Evolutionary conservation across 78 protist species (phyloP), one percentile per base, ranked within the genome.

Genomic region (Guillardia theta): DNA sequence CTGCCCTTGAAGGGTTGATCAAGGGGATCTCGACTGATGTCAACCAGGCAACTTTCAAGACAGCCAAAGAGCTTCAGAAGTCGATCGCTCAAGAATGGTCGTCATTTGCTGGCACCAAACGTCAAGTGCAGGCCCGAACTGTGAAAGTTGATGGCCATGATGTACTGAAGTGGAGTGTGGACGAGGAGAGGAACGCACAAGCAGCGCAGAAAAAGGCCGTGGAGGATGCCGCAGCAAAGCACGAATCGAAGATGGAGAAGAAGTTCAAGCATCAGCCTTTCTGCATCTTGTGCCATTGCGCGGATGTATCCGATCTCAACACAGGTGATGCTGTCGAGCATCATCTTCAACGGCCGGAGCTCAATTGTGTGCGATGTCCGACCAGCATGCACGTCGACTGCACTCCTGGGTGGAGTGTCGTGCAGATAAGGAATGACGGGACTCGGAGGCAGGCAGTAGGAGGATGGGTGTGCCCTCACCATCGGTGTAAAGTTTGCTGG

Each of bases 371-470:
- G 45, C 90, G 90, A 1, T 78, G 90, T 50, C 90, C 90, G 0
- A 78, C 90, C 53, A 37, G 41, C 1, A 78, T 78, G 90, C 90
- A 78, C 90, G 50, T 78, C 15, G 90, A 78, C 90, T 78, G 90
- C 90, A 78, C 90, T 18, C 90, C 90, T 10, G 90, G 90, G 15
- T 78, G 90, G 90, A 78, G 90, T 50, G 48, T 78, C 30, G 90
- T 78, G 48, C 45, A 37, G 3, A 36, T 78, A 30, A 18, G 48
- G 50, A 18, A 37, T 10, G 90, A 78, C 50, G 90, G 48, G 33
- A 0, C 39, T 0, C 33, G 41, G 5, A 70, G 37, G 87, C 87
- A 70, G 87, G 87, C 87, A 30, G 27, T 58, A 3, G 70, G 70
- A 6, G 70, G 70, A 15, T 78, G 90, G 90, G 48, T 78, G 15